These are phyloP conservation scores for Cornus kousa DNA, from an alignment of 148 eudicot species.

Conservation along the genomic window DNA sequence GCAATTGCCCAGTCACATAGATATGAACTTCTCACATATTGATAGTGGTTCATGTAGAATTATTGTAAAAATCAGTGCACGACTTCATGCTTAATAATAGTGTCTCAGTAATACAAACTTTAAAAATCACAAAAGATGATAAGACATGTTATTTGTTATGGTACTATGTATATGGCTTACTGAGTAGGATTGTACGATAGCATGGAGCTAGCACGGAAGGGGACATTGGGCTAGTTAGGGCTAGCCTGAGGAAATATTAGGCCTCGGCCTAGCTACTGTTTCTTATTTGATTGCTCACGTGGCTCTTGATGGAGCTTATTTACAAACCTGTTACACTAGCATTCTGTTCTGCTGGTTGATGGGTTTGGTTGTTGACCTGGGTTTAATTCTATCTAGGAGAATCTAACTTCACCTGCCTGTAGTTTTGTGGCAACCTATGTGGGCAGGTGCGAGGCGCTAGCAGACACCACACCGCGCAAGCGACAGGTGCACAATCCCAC, in stretches of 20 bases:
- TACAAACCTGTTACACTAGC: background rate
- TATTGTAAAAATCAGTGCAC: no score
- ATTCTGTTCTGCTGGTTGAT: background rate
- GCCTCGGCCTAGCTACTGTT: background rate
- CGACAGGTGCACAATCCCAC: no score
- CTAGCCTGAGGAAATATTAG: background rate
- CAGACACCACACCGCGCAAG: no score
- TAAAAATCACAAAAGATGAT: background rate
- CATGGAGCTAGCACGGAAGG: background rate
- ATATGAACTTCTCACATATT: background rate
- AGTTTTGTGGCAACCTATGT: no score
- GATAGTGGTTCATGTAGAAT: background rate
- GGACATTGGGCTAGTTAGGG: background rate
- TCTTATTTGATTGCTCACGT: background rate
- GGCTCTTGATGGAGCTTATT: background rate
- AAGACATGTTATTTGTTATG: background rate
- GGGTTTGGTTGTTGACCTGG: background rate
- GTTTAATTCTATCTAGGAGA: background rate
- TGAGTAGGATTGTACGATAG: background rate
- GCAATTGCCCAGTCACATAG: background rate
- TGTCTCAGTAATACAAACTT: no score
- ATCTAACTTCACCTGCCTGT: background rate
- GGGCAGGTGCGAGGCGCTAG: no score
- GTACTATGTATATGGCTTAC: background rate
- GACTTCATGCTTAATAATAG: no score